Base-by-base conservation (phyloP, 768 basidiomycete genomes). In the Chlorophyllum brunneum region DNA sequence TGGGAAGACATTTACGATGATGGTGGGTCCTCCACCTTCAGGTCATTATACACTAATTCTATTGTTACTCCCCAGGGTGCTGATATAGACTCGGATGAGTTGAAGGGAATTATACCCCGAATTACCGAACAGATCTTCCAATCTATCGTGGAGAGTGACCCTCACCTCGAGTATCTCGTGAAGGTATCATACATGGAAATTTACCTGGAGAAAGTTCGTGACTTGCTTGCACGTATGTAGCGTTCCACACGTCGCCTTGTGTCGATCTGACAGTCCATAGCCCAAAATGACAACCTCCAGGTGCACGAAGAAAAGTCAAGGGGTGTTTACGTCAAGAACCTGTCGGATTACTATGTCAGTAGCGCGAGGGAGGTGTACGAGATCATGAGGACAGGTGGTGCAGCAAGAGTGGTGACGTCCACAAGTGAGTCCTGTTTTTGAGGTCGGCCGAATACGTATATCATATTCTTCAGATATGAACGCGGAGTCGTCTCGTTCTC, bases 121-220 rank as follows among this genome's bases (percentile, higher is more conserved):
- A 98, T 99, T 58, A 95, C 95, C 3, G 95, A 99, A 67, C 97
- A 99, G 68, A 97, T 99, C 65, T 99, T 99, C 69, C 90, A 94
- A 58, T 93, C 93, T 44, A 99, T 99, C 65, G 86, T 97, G 53
- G 86, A 93, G 63, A 95, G 94, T 50, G 95, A 98, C 59, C 81
- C 90, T 30, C 92, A 92, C 67, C 74, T 99, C 53, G 97, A 99
- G 70, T 99, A 99, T 68, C 84, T 98, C 58, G 97, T 99, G 67
- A 99, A 99, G 72, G 97, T 98, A 46, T 97, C 93, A 30, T 99
- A 98, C 69, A 98, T 99, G 95, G 97, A 99, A 73, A 98, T 99
- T 54, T 99, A 99, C 70, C 79, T 98, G 55, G 97, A 99, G 70
- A 83, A 87, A 56, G 92, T 99, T 59, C 81, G 95, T 47, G 97